Evolutionary conservation across 83 land plant genomes (phyloP), one percentile per base, ranked within the genome.

Genomic region (Picea mariana): DNA sequence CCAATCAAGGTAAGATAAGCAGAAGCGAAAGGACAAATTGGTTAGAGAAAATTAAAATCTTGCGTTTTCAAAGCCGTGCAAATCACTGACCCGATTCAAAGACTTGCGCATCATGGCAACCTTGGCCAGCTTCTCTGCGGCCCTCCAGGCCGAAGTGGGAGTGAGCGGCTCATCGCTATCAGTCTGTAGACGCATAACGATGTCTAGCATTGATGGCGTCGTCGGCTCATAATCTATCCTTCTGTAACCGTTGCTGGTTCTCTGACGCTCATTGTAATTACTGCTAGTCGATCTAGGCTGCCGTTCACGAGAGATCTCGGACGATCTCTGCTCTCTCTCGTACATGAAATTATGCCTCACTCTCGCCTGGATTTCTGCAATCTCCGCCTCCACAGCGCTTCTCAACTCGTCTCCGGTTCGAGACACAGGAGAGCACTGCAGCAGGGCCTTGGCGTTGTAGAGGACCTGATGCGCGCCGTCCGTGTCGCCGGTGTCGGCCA

Each of bases 381-480:
- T 87, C 87, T 89, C 94, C 4, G 86, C 86, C 31, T 94, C 93
- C 55, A 94, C 38, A 11, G 86, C 85, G 9, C 80, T 62, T 4
- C 78, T 85, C 21, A 83, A 76, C 73, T 88, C 88, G 59, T 91
- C 90, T 6, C 84, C 90, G 40, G 80, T 80, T 31, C 66, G 83
- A 27, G 87, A 68, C 9, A 17, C 72, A 23, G 87, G 34, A 1
- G 79, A 72, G 24, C 59, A 67, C 26, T 87, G 87, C 72, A 92
- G 67, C 72, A 88, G 24, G 1, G 91, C 81, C 34, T 88, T 90
- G 55, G 97, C 92, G 44, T 91, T 84, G 12, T 87, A 79, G 12
- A 95, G 85, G 81, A 90, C 23, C n/a, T 81, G 85, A 6, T 87
- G 89, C 3, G 96, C 98, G 2, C 85, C 89, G 20, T 80, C 65